Evolutionary conservation across 108 stramenopile species (phyloP), one percentile per base, ranked within the genome.

Genomic region (Stephanodiscus triporus): DNA sequence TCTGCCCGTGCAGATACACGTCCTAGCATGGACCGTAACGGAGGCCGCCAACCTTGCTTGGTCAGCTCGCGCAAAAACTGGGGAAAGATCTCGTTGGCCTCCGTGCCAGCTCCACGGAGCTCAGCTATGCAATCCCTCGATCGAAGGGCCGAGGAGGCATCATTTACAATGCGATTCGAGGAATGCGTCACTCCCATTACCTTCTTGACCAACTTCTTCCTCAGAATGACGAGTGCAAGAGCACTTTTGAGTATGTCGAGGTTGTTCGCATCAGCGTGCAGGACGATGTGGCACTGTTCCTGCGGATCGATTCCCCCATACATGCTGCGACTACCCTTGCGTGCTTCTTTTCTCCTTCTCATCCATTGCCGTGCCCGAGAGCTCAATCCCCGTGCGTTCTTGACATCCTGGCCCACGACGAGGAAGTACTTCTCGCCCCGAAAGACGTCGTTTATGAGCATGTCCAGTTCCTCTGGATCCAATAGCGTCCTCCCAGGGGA

Each of bases 231-330:
- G 30, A 93, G 77, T 26, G 92, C 92, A 47, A 93, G 72, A 5
- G 88, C 86, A 70, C 85, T 84, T 72, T 90, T 90, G 19, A 89
- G 77, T 66, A 93, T 89, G 78, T 93, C 92, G 9, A 84, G 53
- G 65, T 90, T 93, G 23, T 84, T 87, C 4, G 92, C 92, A 58
- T 86, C 80, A 66, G 84, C 78, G 69, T 93, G 89, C n/a, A 93
- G 81, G 16, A 93, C 92, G 53, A 93, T 87, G 56, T 93, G 89
- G 80, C 89, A 93, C 62, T 90, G 70, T 51, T 85, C 86, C 54
- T 86, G 81, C 17, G 84, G 76, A 71, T 80, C 74, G 45, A 63
- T 76, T 10, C 82, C 74, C 16, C 29, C 61, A 20, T 72, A 45
- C 23, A 36, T 60, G 34, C 36, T 45, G 27, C 50, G 51, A 45